Conservation (phyloP, 2,329 filamentous ascomycete genomes). For the Coniosporium tulheliwenetii region DNA sequence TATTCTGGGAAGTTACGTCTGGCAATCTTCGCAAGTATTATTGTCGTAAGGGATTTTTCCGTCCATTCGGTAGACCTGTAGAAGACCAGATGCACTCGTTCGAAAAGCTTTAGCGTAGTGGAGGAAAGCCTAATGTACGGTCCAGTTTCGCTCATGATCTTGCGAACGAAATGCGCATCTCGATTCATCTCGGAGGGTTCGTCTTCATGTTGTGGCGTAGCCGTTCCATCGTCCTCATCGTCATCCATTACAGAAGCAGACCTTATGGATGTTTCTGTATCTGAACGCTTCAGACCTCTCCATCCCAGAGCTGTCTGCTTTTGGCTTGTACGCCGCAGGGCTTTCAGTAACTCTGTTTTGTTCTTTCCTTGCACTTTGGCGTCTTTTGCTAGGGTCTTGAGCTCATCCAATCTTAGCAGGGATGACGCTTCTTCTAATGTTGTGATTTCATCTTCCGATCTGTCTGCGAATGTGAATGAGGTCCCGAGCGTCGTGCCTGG, state of each 20-base stretch:
- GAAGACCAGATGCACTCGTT: conserved; percentile 88
- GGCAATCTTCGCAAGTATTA: conserved; percentile 84
- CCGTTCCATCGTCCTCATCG: conserved; percentile 8
- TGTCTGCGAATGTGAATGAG: conserved; percentile 65
- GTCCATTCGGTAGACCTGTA: conserved; percentile 96
- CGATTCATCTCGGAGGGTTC: conserved; percentile 40
- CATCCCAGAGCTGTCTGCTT: conserved; percentile 64
- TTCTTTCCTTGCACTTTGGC: conserved; percentile 77
- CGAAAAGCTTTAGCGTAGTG: conserved; percentile 63
- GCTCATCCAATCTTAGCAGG: conserved; percentile 70
- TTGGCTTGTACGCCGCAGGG: conserved; percentile 58
- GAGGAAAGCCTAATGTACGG: conserved; percentile 71
- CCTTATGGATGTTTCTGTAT: conserved; percentile 25
- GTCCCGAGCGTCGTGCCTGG: conserved; percentile 33
- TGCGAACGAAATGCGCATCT: conserved; percentile 39
- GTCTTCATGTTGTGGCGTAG: conserved; percentile 11
- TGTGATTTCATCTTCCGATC: conserved; percentile 55
- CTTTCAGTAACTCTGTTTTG: conserved; percentile 62
- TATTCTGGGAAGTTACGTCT: conserved; percentile 78
- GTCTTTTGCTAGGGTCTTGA: conserved; percentile 72
- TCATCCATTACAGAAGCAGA: conserved; percentile 11
- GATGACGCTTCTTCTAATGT: conserved; percentile 72
- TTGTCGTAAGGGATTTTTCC: conserved; percentile 86
- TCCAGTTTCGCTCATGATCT: conserved; percentile 63
- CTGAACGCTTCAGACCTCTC: conserved; percentile 47